Base-by-base conservation (phyloP, 352 stramenopile species). In the Globisporangium parvum region DNA sequence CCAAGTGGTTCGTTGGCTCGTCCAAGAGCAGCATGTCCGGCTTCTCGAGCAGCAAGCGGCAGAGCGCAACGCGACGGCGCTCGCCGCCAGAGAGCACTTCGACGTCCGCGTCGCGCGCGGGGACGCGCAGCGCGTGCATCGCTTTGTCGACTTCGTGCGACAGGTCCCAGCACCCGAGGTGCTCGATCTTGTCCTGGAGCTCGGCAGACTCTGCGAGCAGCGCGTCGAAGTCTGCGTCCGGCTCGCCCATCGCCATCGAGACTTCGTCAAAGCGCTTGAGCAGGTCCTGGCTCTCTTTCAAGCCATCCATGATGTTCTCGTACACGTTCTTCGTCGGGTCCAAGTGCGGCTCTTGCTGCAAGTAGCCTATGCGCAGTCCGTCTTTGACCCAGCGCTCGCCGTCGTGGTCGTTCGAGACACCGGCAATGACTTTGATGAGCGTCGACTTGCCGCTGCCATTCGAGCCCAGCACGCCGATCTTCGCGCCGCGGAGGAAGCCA, bases 1-100 rank as follows among this genome's bases (percentile, higher is more conserved):
- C 97, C 63, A 99, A 82, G 71, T 99, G 97, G 81, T 99, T 99
- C 15, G 90, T 98, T 18, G 97, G 97, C 65, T 99, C 97, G 63
- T 99, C 97, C 47, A 99, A 71, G 46, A 99, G 73, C 52, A 99
- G 73, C 60, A 99, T 87, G 53, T 98, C 94, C 8, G 97, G 97
- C 63, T 98, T 92, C 61, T 96, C 96, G 2, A 99, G 71, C 47
- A 99, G 69, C 53, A 99, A 63, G 48, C 95, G 85, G 26, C 93
- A 98, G 28, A 99, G 81, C 48, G 93, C 91, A 10, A 99, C 97
- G 54, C 96, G 88, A 64, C 92, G 95, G 40, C 97, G 94, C 71
- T 99, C 93, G 15, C 96, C 96, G 21, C 79, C 82, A 14, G 97
- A 98, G 17, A 97, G 60, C 8, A 88, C 72, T 31, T 77, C 67